Conservation (phyloP, 345 rosid species). For the Aurinia saxatilis region DNA sequence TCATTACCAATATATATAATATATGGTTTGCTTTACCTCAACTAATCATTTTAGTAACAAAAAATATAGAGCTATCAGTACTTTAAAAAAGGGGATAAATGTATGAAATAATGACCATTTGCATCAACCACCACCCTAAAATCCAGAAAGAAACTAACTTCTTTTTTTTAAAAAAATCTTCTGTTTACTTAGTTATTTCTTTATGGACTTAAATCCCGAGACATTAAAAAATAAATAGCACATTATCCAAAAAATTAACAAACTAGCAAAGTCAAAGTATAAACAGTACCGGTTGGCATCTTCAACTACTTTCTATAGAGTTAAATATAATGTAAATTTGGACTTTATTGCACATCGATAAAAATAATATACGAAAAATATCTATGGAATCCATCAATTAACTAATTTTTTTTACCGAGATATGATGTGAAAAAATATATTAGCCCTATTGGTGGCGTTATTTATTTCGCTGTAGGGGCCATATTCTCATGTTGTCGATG, state of each 20-base stretch:
- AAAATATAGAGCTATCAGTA: too few species aligned
- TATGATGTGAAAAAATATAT: not conserved
- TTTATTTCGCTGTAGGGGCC: slow-evolving; percentile 7
- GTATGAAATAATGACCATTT: not conserved
- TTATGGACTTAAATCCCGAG: not conserved
- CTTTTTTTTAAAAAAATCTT: not conserved
- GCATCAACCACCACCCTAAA: not conserved
- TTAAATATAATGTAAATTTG: not conserved
- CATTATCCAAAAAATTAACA: not conserved
- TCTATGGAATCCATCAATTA: not conserved
- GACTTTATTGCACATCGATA: not conserved
- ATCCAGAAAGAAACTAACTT: not conserved
- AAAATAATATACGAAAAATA: not conserved
- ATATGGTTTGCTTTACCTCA: too few species aligned
- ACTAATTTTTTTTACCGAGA: not conserved
- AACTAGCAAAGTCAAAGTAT: not conserved
- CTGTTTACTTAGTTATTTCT: not conserved
- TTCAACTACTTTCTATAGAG: not conserved
- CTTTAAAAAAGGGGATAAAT: too few species aligned
- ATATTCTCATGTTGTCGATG: slow-evolving; percentile 18
- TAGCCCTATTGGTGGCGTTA: slow-evolving; percentile 10
- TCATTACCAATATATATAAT: too few species aligned
- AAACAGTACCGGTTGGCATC: not conserved
- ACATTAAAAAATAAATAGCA: not conserved
- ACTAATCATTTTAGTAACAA: too few species aligned